Evolutionary conservation across 495 filamentous ascomycete species (phyloP), one percentile per base, ranked within the genome.

Genomic region (Ascodesmis nigricans): DNA sequence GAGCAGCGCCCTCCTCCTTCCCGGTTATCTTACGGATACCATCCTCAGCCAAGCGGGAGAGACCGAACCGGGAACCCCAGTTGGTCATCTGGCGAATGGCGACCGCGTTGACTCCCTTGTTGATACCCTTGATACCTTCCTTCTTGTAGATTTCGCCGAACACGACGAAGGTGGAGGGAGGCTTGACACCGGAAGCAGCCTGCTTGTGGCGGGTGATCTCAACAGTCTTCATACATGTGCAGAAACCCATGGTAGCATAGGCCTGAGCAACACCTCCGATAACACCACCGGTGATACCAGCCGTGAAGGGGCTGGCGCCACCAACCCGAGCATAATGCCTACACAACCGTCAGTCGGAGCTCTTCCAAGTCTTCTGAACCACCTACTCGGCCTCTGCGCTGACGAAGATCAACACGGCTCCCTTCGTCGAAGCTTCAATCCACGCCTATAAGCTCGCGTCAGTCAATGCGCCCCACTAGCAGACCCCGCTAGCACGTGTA

Each of bases 381-480:
- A 41, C 48, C 36, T 44, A 52, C 62, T 97, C 87, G 57, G 82
- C 84, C 62, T 97, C 87, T 43, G 82, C 90, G 49, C 90, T 83
- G 58, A 97, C 83, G 61, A 97, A 97, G 59, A 97, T 79, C 53
- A 97, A 75, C 43, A 97, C 87, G 45, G 87, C 87, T 53, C 87
- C 87, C 63, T 97, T 97, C 56, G 90, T 95, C 48, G 87, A 95
- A 57, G 90, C 90, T 66, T 97, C 87, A 65, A 97, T 97, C 87
- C 87, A 97, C 61, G 87, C 87, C 49, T 52, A 41, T 34, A 35
- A 37, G 26, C 51, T 35, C 30, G 24, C 24, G 21, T 37, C 30
- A 37, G 35, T 21, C 17, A 18, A 24, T n/a, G 29, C 9, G n/a
- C n/a, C n/a, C n/a, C n/a, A n/a, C n/a, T n/a, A n/a, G n/a, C n/a